Base-by-base conservation (phyloP, 768 basidiomycete genomes). In the Rhodotorula paludigena region DNA sequence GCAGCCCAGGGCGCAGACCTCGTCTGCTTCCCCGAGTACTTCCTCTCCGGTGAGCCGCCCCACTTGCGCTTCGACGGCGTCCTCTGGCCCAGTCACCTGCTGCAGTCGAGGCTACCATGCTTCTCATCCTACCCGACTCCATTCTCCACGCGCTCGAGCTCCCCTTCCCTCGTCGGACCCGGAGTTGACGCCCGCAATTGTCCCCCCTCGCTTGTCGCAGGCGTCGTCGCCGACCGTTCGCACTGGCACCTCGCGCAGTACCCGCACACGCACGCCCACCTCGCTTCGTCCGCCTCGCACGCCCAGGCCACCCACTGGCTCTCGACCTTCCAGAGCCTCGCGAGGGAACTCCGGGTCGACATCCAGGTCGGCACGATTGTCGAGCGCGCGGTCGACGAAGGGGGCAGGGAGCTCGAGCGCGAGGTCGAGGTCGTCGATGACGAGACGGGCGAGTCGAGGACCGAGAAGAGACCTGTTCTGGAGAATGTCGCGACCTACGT, bases 341-440 rank as follows among this genome's bases (percentile, higher is more conserved):
- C 74, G 7, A 54, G 51, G 28, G 57, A 67, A n/a, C 66, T 70
- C 47, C 16, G 39, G 20, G 58, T 73, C 39, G 74, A 75, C 57
- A 73, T 75, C 25, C 72, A 65, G 25, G 67, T 68, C 51, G 74
- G 74, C 11, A 75, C 74, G 41, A 70, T 75, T 38, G 74, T 75
- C 21, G 74, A 75, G 60, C 64, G 61, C n/a, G 48, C 63, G 9
- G 60, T 62, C 28, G 56, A 66, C 38, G 42, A 39, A 0, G n/a
- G 28, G 25, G 60, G 63, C 9, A 23, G 52, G n/a, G 60, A 71
- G 21, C 42, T n/a, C 33, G 47, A 6, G 16, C 58, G 57, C 35
- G 62, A 48, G 7, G 39, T 52, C 32, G 45, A 49, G 15, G 44
- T 63, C 18, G 62, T 51, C 15, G 47, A 33, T 11, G 52, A 63